Evolutionary conservation across 2,329 filamentous ascomycete species (phyloP), one percentile per base, ranked within the genome.

Genomic region (Scedosporium dehoogii): DNA sequence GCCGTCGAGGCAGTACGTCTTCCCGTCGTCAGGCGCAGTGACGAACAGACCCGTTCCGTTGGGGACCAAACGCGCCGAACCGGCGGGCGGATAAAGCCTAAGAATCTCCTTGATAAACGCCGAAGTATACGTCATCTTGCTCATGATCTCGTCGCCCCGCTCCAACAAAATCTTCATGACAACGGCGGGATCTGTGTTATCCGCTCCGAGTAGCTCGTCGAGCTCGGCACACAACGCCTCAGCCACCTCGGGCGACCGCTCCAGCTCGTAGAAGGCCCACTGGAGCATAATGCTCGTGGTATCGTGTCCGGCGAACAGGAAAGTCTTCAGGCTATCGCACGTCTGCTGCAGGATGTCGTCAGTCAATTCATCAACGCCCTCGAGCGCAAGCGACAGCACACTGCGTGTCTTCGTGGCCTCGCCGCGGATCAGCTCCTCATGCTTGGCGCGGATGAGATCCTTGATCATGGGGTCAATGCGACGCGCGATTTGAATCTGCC

Each of bases 301-400:
- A 64, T 78, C 75, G 55, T 77, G 75, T 3, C 76, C 75, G 2
- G 74, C 75, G 46, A 78, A 74, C 12, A 76, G 66, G 64, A 78
- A 77, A 0, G 72, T 71, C 59, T 73, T 73, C 38, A 78, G 65
- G 64, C 76, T 73, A 60, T 75, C 72, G 42, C 69, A 70, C 3
- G 72, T 73, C 46, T 69, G 65, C 16, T 68, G 44, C 12, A 76
- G 42, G 10, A 73, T 59, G 5, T 69, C 64, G 0, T 66, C 63
- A n/a, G 69, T 70, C 27, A 75, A 64, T 0, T 64, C 42, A 1
- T 70, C 66, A 2, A 61, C 66, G 21, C 69, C 71, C 27, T 71
- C 68, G 3, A 76, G 67, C 25, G 70, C 72, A 2, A 77, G 67
- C 1, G 69, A 67, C 21, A 76, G 66, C 5, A 77, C 67, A 59